Conservation (phyloP, 257 asterid genomes). For the Solanum pinnatisectum region DNA sequence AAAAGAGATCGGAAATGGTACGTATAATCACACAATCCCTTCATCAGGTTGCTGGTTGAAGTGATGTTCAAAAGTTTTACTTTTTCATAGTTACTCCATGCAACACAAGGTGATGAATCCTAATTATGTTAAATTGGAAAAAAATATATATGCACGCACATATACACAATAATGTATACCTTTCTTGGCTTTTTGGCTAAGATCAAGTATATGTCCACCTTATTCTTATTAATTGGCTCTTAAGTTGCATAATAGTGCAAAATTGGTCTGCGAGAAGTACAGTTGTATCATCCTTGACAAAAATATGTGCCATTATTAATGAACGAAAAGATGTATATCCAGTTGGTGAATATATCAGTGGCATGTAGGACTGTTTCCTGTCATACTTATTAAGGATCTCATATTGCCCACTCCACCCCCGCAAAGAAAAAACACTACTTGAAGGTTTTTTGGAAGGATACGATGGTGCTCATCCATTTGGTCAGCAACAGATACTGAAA, state of each 20-base stretch:
- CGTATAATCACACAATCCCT: not conserved
- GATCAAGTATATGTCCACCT: not conserved
- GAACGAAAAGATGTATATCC: not conserved
- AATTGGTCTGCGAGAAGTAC: not conserved
- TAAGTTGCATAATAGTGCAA: not conserved
- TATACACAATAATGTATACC: not conserved
- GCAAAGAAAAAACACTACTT: not conserved
- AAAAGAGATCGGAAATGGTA: constrained; percentile 33
- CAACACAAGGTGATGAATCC: not conserved
- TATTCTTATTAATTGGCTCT: not conserved
- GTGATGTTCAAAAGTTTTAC: not conserved
- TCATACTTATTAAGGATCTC: not conserved
- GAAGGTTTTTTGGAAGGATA: not conserved
- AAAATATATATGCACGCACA: not conserved
- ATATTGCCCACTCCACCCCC: not conserved
- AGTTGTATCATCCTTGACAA: not conserved
- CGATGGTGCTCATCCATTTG: not conserved
- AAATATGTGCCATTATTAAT: not conserved
- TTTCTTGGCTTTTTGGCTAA: not conserved
- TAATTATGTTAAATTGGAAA: not conserved
- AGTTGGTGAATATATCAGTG: not conserved
- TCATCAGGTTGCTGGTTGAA: not conserved
- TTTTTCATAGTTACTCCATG: not conserved
- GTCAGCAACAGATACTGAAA: not conserved
- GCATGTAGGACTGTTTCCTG: not conserved